A percentile compares a stretch with the other conserved stretches of the same genome.
phyloP scores from a whole-genome alignment of 2,329 filamentous ascomycete genomes.

The Epicoccum nigrum region DNA sequence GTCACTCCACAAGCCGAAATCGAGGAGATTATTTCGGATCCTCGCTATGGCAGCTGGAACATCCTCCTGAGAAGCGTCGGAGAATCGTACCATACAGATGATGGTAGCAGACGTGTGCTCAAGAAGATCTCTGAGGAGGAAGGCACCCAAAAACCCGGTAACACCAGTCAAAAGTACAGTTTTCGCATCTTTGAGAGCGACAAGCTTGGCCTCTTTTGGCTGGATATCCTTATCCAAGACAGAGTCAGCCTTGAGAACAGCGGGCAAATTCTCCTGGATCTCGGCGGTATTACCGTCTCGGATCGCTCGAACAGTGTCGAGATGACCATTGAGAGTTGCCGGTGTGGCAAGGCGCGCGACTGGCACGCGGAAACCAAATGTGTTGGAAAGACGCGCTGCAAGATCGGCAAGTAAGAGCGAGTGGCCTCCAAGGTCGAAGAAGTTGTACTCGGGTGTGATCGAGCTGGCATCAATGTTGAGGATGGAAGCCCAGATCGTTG shows the following conservation, averaged over 20 bases:
- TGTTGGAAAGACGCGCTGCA: conserved; percentile 70
- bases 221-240: conserved; percentile 73
- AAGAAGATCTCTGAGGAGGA: conserved; percentile 71
- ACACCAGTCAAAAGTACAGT: conserved; percentile 76
- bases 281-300: conserved; percentile 75
- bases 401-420: conserved; percentile 79
- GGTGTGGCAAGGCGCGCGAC: conserved; percentile 73
- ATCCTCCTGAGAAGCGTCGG: conserved; percentile 68
- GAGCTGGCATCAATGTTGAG: conserved; percentile 67
- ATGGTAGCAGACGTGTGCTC: conserved; percentile 72
- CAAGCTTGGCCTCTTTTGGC: conserved; percentile 59
- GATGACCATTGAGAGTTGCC: conserved; percentile 73
- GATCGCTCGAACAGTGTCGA: conserved; percentile 72
- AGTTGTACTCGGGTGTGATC: conserved; percentile 73
- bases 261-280: conserved; percentile 76
- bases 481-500: conserved; percentile 73
- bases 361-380: conserved; percentile 75
- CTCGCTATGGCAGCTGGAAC: conserved; percentile 72
- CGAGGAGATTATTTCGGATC: conserved; percentile 77
- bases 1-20: conserved; percentile 78
- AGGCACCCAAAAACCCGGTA: conserved; percentile 78
- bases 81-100: conserved; percentile 75
- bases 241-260: conserved; percentile 70
- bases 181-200: conserved; percentile 67
- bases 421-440: conserved; percentile 82